Evolutionary conservation across 164 flowering plant species (phyloP).

Genomic region (Warburgia ugandensis): DNA sequence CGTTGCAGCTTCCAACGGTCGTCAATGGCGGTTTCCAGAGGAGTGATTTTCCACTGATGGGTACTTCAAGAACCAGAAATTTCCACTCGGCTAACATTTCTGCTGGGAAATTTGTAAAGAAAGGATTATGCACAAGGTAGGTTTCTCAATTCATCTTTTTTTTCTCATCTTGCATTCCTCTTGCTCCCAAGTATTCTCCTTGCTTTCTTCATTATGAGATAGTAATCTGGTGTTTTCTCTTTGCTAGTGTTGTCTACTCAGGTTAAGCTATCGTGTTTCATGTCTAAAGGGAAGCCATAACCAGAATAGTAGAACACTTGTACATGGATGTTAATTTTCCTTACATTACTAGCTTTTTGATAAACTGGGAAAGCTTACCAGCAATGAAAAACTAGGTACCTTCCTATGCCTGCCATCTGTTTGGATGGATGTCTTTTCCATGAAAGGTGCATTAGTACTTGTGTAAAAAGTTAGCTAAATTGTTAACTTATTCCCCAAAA

Average conservation of each 20-base stretch:
- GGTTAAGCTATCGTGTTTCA: neutral
- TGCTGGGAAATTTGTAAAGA: constrained; percentile 4
- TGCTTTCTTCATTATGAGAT: neutral
- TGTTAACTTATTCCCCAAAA: no score
- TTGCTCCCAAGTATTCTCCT: neutral
- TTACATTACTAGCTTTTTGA: no score
- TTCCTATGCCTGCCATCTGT: no score
- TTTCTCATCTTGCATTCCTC: neutral
- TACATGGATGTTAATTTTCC: no score
- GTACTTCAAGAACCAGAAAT: constrained; percentile 5
- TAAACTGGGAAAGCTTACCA: no score
- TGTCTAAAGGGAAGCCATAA: neutral
- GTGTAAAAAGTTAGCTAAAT: no score
- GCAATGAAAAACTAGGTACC: no score
- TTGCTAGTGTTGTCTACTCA: neutral
- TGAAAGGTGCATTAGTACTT: no score
- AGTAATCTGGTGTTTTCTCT: neutral
- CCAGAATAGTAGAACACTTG: no score
- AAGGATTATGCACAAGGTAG: constrained; percentile 11
- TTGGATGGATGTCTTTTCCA: no score
- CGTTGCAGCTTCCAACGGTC: constrained; percentile 18
- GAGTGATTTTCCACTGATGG: neutral
- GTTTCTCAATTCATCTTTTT: neutral
- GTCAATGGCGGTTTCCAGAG: constrained; percentile 16
- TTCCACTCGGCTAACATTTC: neutral